Base-by-base conservation (phyloP, 164 flowering plant species). In the Annona cherimola region DNA sequence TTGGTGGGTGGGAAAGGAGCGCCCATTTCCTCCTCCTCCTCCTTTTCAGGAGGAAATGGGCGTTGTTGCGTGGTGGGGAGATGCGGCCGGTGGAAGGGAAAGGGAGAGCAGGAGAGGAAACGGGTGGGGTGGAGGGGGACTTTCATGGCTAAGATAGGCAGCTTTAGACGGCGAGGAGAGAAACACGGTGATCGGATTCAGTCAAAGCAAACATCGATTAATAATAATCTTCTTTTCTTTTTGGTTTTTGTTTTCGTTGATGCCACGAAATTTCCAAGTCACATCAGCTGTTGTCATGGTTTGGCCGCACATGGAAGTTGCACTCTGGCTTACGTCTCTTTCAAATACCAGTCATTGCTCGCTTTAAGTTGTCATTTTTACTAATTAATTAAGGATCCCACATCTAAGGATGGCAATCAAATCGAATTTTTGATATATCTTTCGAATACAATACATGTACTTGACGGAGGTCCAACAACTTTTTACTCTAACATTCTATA, bases 1-100 rank as follows among this genome's bases (percentile, higher is more conserved):
- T 82, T 84, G 76, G 84, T 85, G 83, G 81, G 75, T 67, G 79
- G 75, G 67, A 35, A 75, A 39, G 78, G 60, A n/a, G 80, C 82
- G n/a, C 81, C 83, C 87, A 84, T 85, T 26, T 78, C 69, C 66
- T 35, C 16, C 67, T 35, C 2, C 66, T 14, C 41, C 66, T 55
- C 61, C 12, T 42, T 18, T 39, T 68, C 6, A 19, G 19, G 64
- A 35, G 35, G n/a, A n/a, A n/a, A 19, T 50, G 42, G n/a, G 54
- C 42, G 9, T 1, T 19, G 16, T 12, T 35, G 3, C 42, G 5
- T 26, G 20, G 26, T 35, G 39, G 60, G 70, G 35, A 20, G 60
- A 42, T n/a, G 40, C 19, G 42, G 4, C 18, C 3, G 42, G 57
- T 16, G 41, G 59, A 20, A 68, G 61, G 12, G 2, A 44, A 9